Percentiles rank a stretch among this genome's conserved stretches.
Evolutionary conservation across 2,329 filamentous ascomycete genomes (phyloP).

Genomic region (Calcarisporium arbuscula): DNA sequence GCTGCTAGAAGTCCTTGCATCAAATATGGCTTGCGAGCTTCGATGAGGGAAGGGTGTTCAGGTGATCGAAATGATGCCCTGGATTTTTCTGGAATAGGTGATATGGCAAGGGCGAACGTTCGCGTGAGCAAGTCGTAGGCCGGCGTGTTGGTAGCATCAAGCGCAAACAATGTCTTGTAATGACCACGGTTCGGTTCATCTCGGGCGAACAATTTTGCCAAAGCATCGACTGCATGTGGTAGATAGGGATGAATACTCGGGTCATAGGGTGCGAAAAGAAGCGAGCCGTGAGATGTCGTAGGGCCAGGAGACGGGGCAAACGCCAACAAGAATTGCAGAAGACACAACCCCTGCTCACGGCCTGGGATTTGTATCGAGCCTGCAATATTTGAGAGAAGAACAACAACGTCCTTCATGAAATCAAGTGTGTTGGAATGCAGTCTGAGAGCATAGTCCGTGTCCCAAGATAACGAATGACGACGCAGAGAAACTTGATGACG

Average conservation of each 20-base stretch:
- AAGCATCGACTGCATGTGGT: constrained; percentile 79
- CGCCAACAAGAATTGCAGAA: constrained; percentile 82
- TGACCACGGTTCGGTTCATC: constrained; percentile 88
- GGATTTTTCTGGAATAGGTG: constrained; percentile 67
- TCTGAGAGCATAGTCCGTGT: constrained; percentile 83
- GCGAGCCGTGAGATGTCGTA: constrained; percentile 43
- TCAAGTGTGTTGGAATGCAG: constrained; percentile 82
- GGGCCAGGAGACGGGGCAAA: constrained; percentile 80
- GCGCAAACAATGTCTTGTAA: constrained; percentile 75
- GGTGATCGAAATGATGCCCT: constrained; percentile 48
- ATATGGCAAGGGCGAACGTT: constrained; percentile 80
- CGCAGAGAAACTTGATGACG: constrained; percentile 78
- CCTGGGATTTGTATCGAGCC: constrained; percentile 74
- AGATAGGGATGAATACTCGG: constrained; percentile 80
- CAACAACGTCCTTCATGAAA: constrained; percentile 93
- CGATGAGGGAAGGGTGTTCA: constrained; percentile 60
- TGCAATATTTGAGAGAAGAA: constrained; percentile 83
- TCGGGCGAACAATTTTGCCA: constrained; percentile 85
- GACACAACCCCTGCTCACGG: constrained; percentile 77
- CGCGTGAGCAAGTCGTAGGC: constrained; percentile 78
- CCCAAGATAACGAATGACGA: constrained; percentile 78
- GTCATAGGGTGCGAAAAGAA: constrained; percentile 77
- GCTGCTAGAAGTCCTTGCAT: constrained; percentile 90
- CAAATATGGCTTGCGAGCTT: constrained; percentile 78
- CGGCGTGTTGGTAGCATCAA: constrained; percentile 57